Conservation (phyloP, 768 basidiomycete species). For the Kwoniella europaea region DNA sequence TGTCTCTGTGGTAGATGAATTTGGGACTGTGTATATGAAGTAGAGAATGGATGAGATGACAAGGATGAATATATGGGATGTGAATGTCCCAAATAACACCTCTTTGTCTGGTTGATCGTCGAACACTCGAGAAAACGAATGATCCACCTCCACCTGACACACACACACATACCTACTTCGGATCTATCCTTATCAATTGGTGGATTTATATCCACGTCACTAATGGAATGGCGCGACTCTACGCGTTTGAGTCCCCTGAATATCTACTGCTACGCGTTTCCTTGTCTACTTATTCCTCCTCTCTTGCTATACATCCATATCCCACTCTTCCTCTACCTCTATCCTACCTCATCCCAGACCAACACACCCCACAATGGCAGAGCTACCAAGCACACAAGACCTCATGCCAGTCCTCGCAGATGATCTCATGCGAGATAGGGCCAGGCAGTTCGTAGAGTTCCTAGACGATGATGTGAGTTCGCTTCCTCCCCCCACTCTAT, state of each 20-base stretch:
- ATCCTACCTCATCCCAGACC: background rate
- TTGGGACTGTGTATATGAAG: background rate
- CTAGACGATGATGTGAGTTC: slow-evolving; percentile 57
- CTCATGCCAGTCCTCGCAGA: slow-evolving; percentile 66
- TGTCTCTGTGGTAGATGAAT: background rate
- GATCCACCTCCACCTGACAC: slow-evolving; percentile 13
- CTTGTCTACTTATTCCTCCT: background rate
- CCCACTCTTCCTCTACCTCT: background rate
- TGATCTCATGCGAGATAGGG: slow-evolving; percentile 72
- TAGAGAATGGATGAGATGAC: background rate
- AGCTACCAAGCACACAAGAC: slow-evolving; percentile 44
- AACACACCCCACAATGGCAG: slow-evolving; percentile 38
- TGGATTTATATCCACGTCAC: slow-evolving; percentile 18
- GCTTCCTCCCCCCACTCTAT: too few species aligned
- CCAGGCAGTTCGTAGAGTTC: slow-evolving; percentile 81
- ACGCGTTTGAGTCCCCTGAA: slow-evolving; percentile 24
- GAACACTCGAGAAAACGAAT: slow-evolving; percentile 22
- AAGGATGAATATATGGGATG: background rate
- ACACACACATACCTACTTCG: background rate
- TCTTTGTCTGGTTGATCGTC: background rate
- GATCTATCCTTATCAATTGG: slow-evolving; percentile 8
- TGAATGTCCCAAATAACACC: background rate
- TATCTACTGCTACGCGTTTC: slow-evolving; percentile 15
- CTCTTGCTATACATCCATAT: background rate
- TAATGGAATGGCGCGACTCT: slow-evolving; percentile 14